Evolutionary conservation across 106 monocot species (phyloP), one percentile per base, ranked within the genome.

Genomic region (Phalaenopsis equestris): DNA sequence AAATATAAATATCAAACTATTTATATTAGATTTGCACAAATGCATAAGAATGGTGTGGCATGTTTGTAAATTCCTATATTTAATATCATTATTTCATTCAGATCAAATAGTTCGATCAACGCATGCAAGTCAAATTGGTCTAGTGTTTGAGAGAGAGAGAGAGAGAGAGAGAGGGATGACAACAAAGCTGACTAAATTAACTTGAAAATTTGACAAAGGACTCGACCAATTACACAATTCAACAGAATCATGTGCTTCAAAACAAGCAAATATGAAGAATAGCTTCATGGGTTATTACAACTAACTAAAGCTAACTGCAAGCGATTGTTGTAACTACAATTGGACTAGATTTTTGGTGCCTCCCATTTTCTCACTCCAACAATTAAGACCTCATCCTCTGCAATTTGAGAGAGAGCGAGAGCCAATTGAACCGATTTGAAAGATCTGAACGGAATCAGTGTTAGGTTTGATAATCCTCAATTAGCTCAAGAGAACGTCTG

Each of bases 401-500:
- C 61, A 61, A 61, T 21, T 61, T n/a, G 8, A n/a, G n/a, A 45
- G 11, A 67, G 30, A 30, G 30, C 0, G 30, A 30, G 30, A 30
- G 30, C 30, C 18, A 73, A 72, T 42, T 49, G 30, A 42, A 42
- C 7, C 23, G 23, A 46, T 47, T 48, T 45, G 18, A 41, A 10
- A 30, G 43, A 15, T 23, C 70, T 39, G n/a, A 61, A 61, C 0
- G 18, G 16, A 70, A 38, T 37, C 8, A 75, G 56, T 15, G 15
- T 55, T 2, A 72, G 56, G 67, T 75, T 75, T 75, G 61, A 61
- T 6, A n/a, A 5, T 61, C 21, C 61, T 21, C 61, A 61, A 19
- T 37, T 6, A 14, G 24, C 75, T 84, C 52, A 89, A 39, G 86
- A 85, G 85, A 98, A 98, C 2, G 97, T 92, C 84, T 89, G 89